These are phyloP conservation scores for Udeniomyces megalosporus DNA, from an alignment of 768 basidiomycete genomes.

Conservation along the genomic window DNA sequence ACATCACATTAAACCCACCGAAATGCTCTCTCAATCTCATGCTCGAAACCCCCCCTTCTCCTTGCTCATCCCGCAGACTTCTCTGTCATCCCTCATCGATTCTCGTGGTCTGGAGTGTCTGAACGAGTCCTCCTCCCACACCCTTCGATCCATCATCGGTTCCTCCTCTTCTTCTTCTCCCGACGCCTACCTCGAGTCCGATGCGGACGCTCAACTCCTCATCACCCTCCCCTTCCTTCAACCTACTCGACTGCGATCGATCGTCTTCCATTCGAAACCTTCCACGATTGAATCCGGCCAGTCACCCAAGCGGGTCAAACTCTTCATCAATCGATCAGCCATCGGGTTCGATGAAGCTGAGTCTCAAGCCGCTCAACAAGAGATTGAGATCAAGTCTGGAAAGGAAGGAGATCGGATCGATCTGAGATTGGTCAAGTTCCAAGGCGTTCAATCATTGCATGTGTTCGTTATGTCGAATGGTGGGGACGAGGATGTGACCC, in stretches of 20 bases:
- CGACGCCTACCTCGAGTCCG: conserved; percentile 43
- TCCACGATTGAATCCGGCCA: conserved; percentile 22
- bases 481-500: conserved; percentile 45
- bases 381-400: conserved; percentile 39
- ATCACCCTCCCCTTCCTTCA: conserved; percentile 14
- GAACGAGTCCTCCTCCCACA: conserved; percentile 44
- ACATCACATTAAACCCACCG: background rate
- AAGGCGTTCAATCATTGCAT: conserved; percentile 49
- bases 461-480: conserved; percentile 57
- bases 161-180: conserved; percentile 26
- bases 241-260: conserved; percentile 2
- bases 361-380: conserved; percentile 42
- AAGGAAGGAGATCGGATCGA: conserved; percentile 33
- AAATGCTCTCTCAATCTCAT: no score
- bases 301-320: conserved; percentile 47
- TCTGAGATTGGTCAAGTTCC: conserved; percentile 53
- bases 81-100: conserved; percentile 36
- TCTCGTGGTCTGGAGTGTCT: conserved; percentile 48
- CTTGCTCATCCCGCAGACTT: conserved; percentile 17
- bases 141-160: conserved; percentile 39
- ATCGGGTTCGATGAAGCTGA: conserved; percentile 48
- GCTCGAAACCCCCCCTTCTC: background rate
- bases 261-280: background rate
- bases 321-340: conserved; percentile 44
- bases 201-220: conserved; percentile 41